phyloP scores from a whole-genome alignment of 140 eudicot species.

The Cichorium intybus region DNA sequence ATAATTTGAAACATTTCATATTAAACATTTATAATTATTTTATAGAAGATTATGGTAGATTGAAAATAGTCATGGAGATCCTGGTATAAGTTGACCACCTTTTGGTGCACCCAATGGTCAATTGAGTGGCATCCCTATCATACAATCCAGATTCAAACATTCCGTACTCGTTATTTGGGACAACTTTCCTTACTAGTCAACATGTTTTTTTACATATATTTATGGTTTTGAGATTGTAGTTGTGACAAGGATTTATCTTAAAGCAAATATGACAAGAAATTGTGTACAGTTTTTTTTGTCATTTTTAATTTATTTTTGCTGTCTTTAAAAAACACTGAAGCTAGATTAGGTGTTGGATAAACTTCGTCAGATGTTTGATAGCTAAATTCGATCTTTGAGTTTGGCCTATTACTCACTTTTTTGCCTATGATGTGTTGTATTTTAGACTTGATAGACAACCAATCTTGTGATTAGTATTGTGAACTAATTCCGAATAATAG shows the following conservation, averaged over 20 bases:
- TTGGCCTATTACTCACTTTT: background rate
- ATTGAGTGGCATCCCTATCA: conserved; percentile 36
- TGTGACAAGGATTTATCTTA: conserved; percentile 5
- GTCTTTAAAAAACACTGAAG: too few relatives aligned
- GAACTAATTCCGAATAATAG: too few relatives aligned
- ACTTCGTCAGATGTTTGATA: background rate
- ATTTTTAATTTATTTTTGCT: background rate
- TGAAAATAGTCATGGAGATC: conserved; percentile 16
- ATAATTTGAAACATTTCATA: background rate
- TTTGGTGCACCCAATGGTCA: conserved; percentile 22
- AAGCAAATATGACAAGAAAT: background rate
- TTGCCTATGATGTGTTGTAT: background rate
- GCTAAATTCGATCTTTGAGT: background rate
- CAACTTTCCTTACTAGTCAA: background rate
- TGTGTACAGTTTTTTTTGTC: background rate
- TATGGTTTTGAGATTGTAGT: conserved; percentile 10
- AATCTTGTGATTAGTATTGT: too few relatives aligned
- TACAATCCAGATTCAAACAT: conserved; percentile 19
- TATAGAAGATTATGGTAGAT: background rate
- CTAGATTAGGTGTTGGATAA: too few relatives aligned
- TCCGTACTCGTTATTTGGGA: conserved; percentile 2
- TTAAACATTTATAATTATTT: background rate
- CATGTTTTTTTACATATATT: background rate
- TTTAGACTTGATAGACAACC: too few relatives aligned
- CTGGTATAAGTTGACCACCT: conserved; percentile 24